These are phyloP conservation scores for Brettanomyces sp. DNA, from an alignment of 805 yeast species.

Conservation along the genomic window DNA sequence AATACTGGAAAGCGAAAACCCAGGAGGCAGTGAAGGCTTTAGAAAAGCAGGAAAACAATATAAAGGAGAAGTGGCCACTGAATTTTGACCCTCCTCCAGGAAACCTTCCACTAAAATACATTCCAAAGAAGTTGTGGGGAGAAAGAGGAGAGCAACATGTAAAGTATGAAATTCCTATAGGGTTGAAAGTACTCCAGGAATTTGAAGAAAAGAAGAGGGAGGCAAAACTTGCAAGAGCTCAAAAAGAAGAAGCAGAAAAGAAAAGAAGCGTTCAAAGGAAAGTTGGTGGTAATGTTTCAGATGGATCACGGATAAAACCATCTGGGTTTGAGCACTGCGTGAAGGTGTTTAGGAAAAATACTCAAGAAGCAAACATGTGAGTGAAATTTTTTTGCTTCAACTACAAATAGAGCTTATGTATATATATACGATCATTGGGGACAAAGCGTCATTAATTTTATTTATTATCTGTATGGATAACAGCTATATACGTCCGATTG, in stretches of 20 bases:
- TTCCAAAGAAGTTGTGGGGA: slow-evolving; percentile 30
- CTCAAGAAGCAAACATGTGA: too few species aligned
- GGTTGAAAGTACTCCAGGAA: slow-evolving; percentile 74
- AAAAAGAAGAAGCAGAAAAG: neutral
- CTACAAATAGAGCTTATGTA: neutral
- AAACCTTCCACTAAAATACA: slow-evolving; percentile 30
- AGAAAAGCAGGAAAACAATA: slow-evolving; percentile 27
- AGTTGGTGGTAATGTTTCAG: too few species aligned
- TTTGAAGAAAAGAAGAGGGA: slow-evolving; percentile 57
- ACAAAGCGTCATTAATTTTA: neutral
- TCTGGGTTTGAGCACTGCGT: neutral
- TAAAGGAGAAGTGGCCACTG: slow-evolving; percentile 54
- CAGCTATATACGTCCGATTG: too few species aligned
- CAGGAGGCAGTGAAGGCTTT: slow-evolving; percentile 43
- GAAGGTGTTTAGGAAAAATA: too few species aligned
- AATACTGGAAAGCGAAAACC: slow-evolving; percentile 65
- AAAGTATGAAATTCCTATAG: slow-evolving; percentile 55
- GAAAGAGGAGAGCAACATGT: slow-evolving; percentile 25
- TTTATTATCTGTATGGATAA: neutral
- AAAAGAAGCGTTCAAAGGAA: too few species aligned
- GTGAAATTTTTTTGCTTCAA: too few species aligned
- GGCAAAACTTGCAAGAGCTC: slow-evolving; percentile 12
- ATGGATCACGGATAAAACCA: neutral
- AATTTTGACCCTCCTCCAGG: slow-evolving; percentile 51
- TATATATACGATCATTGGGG: neutral